Percentiles rank a stretch among this genome's conserved stretches.
These are phyloP conservation scores for Brassica hybrid DNA, from an alignment of 441 rosid genomes.

Conservation along the genomic window DNA sequence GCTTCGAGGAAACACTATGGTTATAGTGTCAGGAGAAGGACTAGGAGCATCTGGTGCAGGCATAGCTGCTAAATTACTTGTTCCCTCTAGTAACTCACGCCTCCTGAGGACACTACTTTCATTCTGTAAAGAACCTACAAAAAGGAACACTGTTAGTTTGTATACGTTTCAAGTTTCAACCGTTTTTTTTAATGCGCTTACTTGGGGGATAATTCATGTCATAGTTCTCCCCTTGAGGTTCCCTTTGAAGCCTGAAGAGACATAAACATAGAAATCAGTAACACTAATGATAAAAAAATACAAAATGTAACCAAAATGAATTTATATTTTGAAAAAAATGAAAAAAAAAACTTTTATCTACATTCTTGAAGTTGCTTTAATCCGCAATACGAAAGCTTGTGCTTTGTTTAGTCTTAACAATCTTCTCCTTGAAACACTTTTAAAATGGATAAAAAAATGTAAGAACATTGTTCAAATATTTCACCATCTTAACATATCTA, in stretches of 20 bases:
- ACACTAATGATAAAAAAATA: neutral
- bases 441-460: neutral
- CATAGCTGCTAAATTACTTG: conserved; percentile 32
- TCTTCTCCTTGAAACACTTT: conserved; percentile 35
- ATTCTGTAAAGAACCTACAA: conserved; percentile 17
- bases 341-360: neutral
- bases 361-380: conserved; percentile 27
- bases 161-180: conserved; percentile 3
- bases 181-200: neutral
- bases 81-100: conserved; percentile 35
- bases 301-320: conserved; percentile 3
- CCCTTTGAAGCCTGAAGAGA: conserved; percentile 30
- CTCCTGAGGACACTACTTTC: conserved; percentile 19
- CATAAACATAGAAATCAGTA: conserved; percentile 26
- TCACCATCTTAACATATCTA: neutral
- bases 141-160: neutral
- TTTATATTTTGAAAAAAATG: no score
- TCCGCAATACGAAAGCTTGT: conserved; percentile 15
- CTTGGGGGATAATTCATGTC: conserved; percentile 20
- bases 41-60: conserved; percentile 24
- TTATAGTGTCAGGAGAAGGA: conserved; percentile 20
- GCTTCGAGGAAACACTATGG: conserved; percentile 36
- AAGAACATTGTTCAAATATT: neutral
- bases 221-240: conserved; percentile 1
- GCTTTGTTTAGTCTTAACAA: conserved; percentile 30